These are phyloP conservation scores for Cadophora luteo-olivacea DNA, from an alignment of 2,329 filamentous ascomycete genomes.

Conservation along the genomic window DNA sequence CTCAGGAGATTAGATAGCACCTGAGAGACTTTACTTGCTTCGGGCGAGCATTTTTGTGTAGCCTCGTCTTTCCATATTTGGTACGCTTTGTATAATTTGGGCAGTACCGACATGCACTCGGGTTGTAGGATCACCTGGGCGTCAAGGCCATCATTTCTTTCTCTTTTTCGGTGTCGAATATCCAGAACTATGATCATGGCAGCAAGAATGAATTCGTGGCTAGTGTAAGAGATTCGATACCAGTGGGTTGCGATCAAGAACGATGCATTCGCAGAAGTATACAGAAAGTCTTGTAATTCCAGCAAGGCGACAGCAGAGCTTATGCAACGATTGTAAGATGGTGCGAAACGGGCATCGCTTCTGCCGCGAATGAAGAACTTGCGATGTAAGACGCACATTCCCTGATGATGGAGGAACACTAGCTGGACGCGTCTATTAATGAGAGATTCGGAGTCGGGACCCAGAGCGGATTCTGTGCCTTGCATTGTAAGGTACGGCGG, in stretches of 20 bases:
- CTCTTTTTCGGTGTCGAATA: constrained; percentile 27
- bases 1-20: constrained; percentile 33
- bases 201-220: constrained; percentile 41
- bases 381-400: constrained; percentile 33
- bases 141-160: constrained; percentile 9
- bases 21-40: constrained; percentile 32
- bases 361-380: constrained; percentile 32
- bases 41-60: constrained; percentile 18
- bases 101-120: constrained; percentile 7
- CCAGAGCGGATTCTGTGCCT: constrained; percentile 65
- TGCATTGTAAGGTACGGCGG: constrained; percentile 80
- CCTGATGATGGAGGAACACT: constrained; percentile 32
- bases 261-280: constrained; percentile 21
- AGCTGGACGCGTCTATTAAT: constrained; percentile 84
- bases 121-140: constrained; percentile 8
- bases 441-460: constrained; percentile 76
- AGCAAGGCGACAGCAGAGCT: constrained; percentile 40
- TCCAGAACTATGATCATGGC: constrained; percentile 35
- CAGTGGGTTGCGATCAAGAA: constrained; percentile 25
- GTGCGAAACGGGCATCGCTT: constrained; percentile 22
- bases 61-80: constrained; percentile 29
- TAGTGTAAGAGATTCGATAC: constrained; percentile 37
- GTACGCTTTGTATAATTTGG: constrained; percentile 26
- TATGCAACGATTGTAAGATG: constrained; percentile 38
- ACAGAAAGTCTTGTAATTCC: constrained; percentile 32